A percentile compares a stretch with the other conserved stretches of the same genome.
phyloP scores from a whole-genome alignment of 116 monocot species.

The Cymodocea nodosa region DNA sequence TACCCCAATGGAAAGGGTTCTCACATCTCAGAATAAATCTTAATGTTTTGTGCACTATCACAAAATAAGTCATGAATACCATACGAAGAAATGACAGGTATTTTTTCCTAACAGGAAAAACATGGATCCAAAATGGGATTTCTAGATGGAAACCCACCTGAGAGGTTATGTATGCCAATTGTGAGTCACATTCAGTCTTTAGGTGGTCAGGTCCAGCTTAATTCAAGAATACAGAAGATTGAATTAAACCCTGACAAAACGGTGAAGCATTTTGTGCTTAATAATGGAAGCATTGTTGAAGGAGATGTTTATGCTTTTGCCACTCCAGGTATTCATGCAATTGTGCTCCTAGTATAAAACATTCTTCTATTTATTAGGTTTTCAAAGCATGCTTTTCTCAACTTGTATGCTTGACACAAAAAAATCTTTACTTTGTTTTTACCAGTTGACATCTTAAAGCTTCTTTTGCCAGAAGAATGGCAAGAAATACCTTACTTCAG shows the following conservation, averaged over 20 bases:
- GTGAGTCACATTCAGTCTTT: slow-evolving; percentile 68
- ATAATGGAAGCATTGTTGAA: slow-evolving; percentile 48
- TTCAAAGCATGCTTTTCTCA: not conserved
- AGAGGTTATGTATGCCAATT: slow-evolving; percentile 85
- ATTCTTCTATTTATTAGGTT: not conserved
- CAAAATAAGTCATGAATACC: not conserved
- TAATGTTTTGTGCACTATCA: not conserved
- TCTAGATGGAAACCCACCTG: slow-evolving; percentile 94
- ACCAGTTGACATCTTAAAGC: slow-evolving; percentile 93
- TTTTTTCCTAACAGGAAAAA: slow-evolving; percentile 55
- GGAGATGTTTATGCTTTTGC: slow-evolving; percentile 88
- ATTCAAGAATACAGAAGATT: slow-evolving; percentile 74
- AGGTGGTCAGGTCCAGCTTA: slow-evolving; percentile 72
- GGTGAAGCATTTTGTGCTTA: slow-evolving; percentile 79
- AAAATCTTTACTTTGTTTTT: slow-evolving; percentile 1
- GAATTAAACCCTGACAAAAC: slow-evolving; percentile 77
- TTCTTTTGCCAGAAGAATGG: slow-evolving; percentile 88
- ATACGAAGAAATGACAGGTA: slow-evolving; percentile 1
- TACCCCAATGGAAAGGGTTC: not conserved
- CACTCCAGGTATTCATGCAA: slow-evolving; percentile 51
- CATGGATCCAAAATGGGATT: slow-evolving; percentile 96
- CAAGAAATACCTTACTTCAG: slow-evolving; percentile 79
- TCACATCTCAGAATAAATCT: not conserved
- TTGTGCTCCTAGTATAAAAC: not conserved
- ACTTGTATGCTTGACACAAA: not conserved